Evolutionary conservation across 2,329 filamentous ascomycete genomes (phyloP).

Genomic region (Sporothrix brunneoviolacea): DNA sequence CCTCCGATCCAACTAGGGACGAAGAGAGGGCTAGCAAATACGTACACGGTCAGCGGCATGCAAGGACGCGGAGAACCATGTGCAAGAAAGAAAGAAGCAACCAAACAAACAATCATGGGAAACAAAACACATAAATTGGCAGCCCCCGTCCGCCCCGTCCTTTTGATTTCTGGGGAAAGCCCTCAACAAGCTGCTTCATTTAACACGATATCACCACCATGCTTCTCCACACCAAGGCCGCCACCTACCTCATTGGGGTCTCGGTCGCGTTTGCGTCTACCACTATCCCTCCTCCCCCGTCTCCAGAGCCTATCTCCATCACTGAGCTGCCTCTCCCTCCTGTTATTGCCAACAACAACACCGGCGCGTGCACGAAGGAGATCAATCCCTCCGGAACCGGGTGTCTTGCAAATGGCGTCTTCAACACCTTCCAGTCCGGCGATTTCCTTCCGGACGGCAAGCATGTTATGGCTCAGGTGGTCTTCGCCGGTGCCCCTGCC

Average conservation of each 20-base stretch:
- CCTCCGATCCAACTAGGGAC: neutral
- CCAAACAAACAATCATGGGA: neutral
- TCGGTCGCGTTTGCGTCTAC: neutral
- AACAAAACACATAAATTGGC: neutral
- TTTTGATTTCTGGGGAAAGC: neutral
- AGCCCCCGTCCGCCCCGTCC: neutral
- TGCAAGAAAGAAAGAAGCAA: neutral
- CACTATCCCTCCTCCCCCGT: neutral
- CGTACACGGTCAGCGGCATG: neutral
- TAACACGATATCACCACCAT: no score
- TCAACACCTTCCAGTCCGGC: constrained; percentile 16
- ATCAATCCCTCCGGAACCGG: constrained; percentile 32
- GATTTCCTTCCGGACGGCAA: constrained; percentile 37
- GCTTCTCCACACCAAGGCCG: neutral
- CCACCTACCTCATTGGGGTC: neutral
- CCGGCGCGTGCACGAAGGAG: constrained; percentile 27
- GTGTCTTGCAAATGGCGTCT: constrained; percentile 27
- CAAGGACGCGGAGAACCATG: neutral
- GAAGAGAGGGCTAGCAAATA: neutral
- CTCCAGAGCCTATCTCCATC: constrained; percentile 30
- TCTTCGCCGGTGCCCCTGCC: constrained; percentile 36
- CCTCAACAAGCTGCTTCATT: neutral
- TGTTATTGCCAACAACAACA: constrained; percentile 20
- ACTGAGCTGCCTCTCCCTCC: constrained; percentile 32
- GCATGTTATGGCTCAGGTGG: constrained; percentile 33